Percentiles rank a stretch among this genome's conserved stretches.
phyloP scores from a whole-genome alignment of 805 yeast genomes.

The Metschnikowia baotianmanensis region DNA sequence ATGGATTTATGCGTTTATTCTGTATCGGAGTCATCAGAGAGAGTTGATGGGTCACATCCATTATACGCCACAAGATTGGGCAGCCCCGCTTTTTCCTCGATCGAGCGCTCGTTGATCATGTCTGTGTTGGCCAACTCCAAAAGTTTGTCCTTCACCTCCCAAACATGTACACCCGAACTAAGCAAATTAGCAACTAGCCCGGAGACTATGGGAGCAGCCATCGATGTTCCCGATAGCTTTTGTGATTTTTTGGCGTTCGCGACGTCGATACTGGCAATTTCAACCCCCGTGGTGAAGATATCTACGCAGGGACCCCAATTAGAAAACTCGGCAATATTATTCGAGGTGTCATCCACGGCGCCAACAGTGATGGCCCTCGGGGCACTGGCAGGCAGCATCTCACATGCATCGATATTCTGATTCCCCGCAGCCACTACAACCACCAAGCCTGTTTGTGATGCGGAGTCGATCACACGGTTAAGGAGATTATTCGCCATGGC shows the following conservation, averaged over 20 bases:
- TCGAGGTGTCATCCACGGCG: constrained; percentile 76
- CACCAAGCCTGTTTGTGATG: constrained; percentile 66
- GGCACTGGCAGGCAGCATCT: constrained; percentile 84
- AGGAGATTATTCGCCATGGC: constrained; percentile 64
- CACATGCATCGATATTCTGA: constrained; percentile 72
- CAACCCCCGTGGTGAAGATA: constrained; percentile 78
- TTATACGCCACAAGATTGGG: constrained; percentile 20
- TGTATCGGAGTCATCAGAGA: constrained; percentile 4
- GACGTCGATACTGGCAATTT: constrained; percentile 55
- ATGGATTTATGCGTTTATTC: background rate
- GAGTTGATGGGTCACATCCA: constrained; percentile 16
- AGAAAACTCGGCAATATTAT: constrained; percentile 72
- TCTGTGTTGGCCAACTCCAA: constrained; percentile 14
- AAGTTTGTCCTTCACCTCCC: constrained; percentile 12
- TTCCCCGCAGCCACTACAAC: constrained; percentile 89
- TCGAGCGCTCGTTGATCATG: constrained; percentile 5
- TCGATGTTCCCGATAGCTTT: constrained; percentile 17
- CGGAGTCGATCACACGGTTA: constrained; percentile 75
- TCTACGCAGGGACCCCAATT: constrained; percentile 95
- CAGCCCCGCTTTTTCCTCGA: constrained; percentile 12
- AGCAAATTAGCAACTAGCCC: constrained; percentile 19
- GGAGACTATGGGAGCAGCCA: constrained; percentile 19
- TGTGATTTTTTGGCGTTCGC: constrained; percentile 18
- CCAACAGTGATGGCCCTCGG: constrained; percentile 75
- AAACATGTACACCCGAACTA: constrained; percentile 15